Conservation (phyloP, 1,139 yeast genomes). For the Pichia kudriavzevii region DNA sequence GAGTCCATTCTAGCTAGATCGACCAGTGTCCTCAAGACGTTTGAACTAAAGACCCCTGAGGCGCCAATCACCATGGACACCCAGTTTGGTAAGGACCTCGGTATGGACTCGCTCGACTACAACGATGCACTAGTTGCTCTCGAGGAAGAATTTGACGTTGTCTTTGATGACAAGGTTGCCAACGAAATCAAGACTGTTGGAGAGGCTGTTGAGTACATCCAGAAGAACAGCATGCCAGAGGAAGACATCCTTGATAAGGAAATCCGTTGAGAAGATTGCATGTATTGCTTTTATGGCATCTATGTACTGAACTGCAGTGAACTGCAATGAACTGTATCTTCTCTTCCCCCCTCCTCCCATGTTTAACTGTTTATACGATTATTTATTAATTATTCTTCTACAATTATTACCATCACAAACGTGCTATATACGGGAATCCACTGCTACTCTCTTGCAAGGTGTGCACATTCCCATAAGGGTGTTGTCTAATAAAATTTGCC, state of each 20-base stretch:
- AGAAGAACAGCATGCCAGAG: conserved; percentile 27
- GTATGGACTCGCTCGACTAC: conserved; percentile 56
- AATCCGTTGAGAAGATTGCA: conserved; percentile 23
- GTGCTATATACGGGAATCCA: too few species aligned
- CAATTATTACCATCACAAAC: too few species aligned
- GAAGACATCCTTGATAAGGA: conserved; percentile 29
- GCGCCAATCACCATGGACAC: conserved; percentile 33
- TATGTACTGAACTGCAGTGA: too few species aligned
- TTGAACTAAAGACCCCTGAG: conserved; percentile 26
- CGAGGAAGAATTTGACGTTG: conserved; percentile 59
- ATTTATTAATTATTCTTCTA: too few species aligned
- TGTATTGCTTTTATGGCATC: not conserved
- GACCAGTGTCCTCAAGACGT: conserved; percentile 28
- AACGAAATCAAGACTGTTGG: conserved; percentile 57
- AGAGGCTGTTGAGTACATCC: conserved; percentile 52
- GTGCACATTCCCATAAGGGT: too few species aligned
- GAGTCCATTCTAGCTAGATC: conserved; percentile 29
- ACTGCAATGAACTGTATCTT: too few species aligned
- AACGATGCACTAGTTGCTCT: conserved; percentile 59
- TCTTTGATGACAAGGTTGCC: conserved; percentile 54
- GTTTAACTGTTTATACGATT: too few species aligned
- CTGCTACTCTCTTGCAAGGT: too few species aligned
- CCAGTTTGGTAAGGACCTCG: conserved; percentile 52
- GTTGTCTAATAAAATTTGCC: too few species aligned
- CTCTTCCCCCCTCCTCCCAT: too few species aligned